These are phyloP conservation scores for Plasmodium inui DNA, from an alignment of 169 alveolate species.

Conservation along the genomic window DNA sequence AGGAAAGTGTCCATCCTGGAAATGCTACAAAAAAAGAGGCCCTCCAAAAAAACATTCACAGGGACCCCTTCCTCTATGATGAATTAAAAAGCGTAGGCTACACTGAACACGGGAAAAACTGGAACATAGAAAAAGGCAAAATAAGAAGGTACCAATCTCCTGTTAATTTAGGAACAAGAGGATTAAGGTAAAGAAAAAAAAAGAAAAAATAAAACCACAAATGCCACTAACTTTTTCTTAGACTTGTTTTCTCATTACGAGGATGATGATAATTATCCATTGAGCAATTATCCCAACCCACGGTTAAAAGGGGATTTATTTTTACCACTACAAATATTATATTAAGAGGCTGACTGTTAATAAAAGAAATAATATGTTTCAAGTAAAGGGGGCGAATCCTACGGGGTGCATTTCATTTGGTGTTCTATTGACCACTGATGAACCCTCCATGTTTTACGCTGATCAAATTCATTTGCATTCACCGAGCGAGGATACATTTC, in stretches of 20 bases:
- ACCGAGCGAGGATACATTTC: slow-evolving; percentile 91
- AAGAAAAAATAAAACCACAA: slow-evolving; percentile 76
- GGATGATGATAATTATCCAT: slow-evolving; percentile 44
- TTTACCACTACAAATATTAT: slow-evolving; percentile 83
- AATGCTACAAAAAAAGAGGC: too few species aligned
- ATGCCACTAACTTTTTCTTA: slow-evolving; percentile 78
- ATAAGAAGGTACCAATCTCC: too few species aligned
- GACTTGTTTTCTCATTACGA: slow-evolving; percentile 54
- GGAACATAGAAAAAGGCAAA: too few species aligned
- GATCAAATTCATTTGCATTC: slow-evolving; percentile 88
- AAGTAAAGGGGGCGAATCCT: slow-evolving; percentile 80
- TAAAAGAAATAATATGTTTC: slow-evolving; percentile 84
- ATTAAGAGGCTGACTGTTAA: slow-evolving; percentile 79
- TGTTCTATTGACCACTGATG: slow-evolving; percentile 87
- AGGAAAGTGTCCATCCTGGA: too few species aligned
- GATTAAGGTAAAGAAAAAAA: slow-evolving; percentile 85
- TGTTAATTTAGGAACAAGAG: slow-evolving; percentile 68
- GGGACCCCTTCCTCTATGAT: too few species aligned
- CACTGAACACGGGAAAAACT: too few species aligned
- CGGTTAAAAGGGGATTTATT: slow-evolving; percentile 88
- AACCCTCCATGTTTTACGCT: slow-evolving; percentile 85
- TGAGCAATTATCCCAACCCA: slow-evolving; percentile 57
- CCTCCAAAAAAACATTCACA: too few species aligned
- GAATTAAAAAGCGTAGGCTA: too few species aligned
- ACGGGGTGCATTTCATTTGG: slow-evolving; percentile 84